Evolutionary conservation across 345 rosid species (phyloP), one percentile per base, ranked within the genome.

Genomic region (Hypericum androsaemum): DNA sequence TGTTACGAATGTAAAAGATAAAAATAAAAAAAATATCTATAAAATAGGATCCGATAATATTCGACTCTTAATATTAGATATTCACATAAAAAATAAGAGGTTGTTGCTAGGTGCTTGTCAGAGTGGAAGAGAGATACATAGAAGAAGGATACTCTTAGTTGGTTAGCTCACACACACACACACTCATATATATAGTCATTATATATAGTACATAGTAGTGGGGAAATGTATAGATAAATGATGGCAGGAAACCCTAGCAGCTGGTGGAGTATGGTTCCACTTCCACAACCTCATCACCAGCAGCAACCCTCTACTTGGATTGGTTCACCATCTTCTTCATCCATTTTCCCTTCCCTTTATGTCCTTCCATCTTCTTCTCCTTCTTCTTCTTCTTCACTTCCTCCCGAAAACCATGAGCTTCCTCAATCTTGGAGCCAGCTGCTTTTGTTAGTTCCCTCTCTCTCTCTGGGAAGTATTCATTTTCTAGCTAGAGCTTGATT

Each of bases 201-300:
- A 22, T 22, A 22, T 22, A 22, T 22, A 22, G 32, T 22, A 22
- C 32, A 22, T 22, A 22, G 32, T 22, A 22, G 32, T 22, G 32
- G 32, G 32, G 32, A 22, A 1, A 1, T 1, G 32, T 22, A 22
- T 22, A 22, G 32, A 22, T 22, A 22, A 69, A 80, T 77, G 82
- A 80, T 77, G 87, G 81, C 78, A 55, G 83, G 88, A 74, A 81
- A 78, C 80, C 84, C 84, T 81, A 81, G 66, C 47, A 22, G 32
- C 32, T 72, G 80, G 81, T 71, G 83, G 81, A 78, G 77, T 71
- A 67, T 75, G 80, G 74, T 68, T 71, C 79, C 85, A 64, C 71
- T 22, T 4, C 32, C 32, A 22, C 32, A 22, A 22, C 32, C 32
- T 22, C 71, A 8, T 66, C 73, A 22, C 32, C 32, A 52, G 4